Evolutionary conservation across 306 rosid species (phyloP).

Genomic region (Medicago ruthenica): DNA sequence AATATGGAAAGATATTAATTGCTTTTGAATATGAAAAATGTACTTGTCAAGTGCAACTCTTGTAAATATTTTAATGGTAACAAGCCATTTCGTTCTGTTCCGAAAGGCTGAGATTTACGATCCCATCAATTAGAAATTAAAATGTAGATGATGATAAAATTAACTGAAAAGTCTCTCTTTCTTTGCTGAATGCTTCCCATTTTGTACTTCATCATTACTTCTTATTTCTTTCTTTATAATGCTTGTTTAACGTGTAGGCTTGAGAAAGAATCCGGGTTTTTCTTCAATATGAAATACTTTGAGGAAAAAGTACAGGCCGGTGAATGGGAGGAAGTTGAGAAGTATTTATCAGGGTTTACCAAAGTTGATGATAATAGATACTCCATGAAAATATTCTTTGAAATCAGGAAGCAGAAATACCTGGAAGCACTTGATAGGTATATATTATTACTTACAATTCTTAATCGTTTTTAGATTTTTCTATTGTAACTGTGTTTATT

Average conservation of each 20-base stretch:
- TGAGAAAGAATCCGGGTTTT: conserved; percentile 91
- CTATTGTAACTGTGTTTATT: conserved; percentile 15
- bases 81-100: neutral
- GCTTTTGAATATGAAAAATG: conserved; percentile 17
- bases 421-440: conserved; percentile 97
- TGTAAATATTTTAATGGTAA: conserved; percentile 5
- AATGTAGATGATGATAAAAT: conserved; percentile 17
- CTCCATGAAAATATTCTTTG: conserved; percentile 90
- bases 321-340: conserved; percentile 94
- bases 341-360: conserved; percentile 82
- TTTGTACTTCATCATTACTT: neutral
- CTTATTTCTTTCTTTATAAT: conserved; percentile 18
- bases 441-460: conserved; percentile 8
- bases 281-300: conserved; percentile 89
- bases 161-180: conserved; percentile 12
- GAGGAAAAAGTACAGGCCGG: conserved; percentile 89
- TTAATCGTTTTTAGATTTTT: conserved; percentile 28
- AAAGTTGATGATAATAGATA: conserved; percentile 90
- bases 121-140: conserved; percentile 2
- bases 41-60: neutral
- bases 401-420: conserved; percentile 90
- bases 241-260: conserved; percentile 54
- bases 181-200: neutral
- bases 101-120: conserved; percentile 14
- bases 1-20: conserved; percentile 19